phyloP scores from a whole-genome alignment of 345 rosid species.

The Pistacia vera region DNA sequence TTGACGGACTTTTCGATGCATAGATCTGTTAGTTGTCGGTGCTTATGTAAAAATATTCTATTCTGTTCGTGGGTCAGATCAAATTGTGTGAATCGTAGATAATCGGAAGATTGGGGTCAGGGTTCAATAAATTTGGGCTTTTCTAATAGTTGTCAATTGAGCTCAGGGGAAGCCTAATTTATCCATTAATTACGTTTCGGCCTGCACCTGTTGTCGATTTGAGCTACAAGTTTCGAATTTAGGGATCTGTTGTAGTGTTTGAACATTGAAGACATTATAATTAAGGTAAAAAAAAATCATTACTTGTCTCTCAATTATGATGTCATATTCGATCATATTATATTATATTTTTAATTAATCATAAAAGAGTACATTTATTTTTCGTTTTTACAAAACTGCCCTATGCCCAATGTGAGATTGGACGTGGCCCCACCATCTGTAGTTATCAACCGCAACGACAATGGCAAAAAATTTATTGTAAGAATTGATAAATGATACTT shows the following conservation, averaged over 20 bases:
- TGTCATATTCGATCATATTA: neutral
- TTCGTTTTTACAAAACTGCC: constrained; percentile 12
- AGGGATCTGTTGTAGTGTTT: constrained; percentile 21
- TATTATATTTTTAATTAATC: neutral
- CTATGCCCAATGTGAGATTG: neutral
- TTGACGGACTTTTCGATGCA: neutral
- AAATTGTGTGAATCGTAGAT: constrained; percentile 14
- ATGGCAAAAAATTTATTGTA: neutral
- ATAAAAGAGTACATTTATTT: no score
- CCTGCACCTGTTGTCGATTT: neutral
- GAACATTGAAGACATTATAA: constrained; percentile 13
- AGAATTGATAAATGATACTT: neutral
- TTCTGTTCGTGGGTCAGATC: neutral
- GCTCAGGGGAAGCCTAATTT: constrained; percentile 8
- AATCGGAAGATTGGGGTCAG: constrained; percentile 41
- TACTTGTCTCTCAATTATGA: neutral
- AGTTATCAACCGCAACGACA: no score
- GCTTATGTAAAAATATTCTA: neutral
- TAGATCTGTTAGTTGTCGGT: constrained; percentile 20
- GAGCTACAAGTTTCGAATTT: constrained; percentile 13
- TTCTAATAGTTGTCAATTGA: neutral
- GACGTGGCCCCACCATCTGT: neutral
- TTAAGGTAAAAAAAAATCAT: constrained; percentile 30
- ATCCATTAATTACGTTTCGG: neutral
- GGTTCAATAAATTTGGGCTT: constrained; percentile 26